Percentiles rank a stretch among this genome's conserved stretches.
Evolutionary conservation across 1,284 basidiomycete species (phyloP).

Genomic region (Cryptococcus hybrid): DNA sequence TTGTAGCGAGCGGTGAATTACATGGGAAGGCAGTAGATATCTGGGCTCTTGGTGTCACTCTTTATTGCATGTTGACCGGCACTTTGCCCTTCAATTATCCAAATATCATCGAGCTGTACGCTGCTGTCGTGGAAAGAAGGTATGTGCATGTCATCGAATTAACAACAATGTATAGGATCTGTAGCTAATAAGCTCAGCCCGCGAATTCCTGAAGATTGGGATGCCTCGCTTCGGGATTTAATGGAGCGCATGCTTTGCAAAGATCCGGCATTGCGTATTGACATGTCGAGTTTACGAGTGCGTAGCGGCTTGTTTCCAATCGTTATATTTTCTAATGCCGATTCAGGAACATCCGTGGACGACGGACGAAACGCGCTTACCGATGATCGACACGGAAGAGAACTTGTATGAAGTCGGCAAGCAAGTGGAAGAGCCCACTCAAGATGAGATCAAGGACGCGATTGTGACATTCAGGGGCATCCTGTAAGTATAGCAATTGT

Average conservation of each 20-base stretch:
- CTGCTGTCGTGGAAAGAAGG: slow-evolving; percentile 52
- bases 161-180: neutral
- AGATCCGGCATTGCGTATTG: slow-evolving; percentile 43
- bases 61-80: slow-evolving; percentile 58
- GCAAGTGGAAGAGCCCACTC: slow-evolving; percentile 50
- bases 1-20: slow-evolving; percentile 18
- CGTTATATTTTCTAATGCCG: neutral
- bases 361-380: slow-evolving; percentile 40
- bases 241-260: slow-evolving; percentile 49
- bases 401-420: slow-evolving; percentile 49
- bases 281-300: slow-evolving; percentile 46
- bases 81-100: slow-evolving; percentile 54
- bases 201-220: slow-evolving; percentile 45
- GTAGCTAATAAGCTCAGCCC: slow-evolving; percentile 23
- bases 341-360: slow-evolving; percentile 51
- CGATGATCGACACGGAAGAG: slow-evolving; percentile 48
- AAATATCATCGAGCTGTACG: slow-evolving; percentile 55
- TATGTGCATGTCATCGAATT: slow-evolving; percentile 22
- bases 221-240: slow-evolving; percentile 39
- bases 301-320: slow-evolving; percentile 8
- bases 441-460: slow-evolving; percentile 48
- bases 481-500: slow-evolving; percentile 34
- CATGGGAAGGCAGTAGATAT: slow-evolving; percentile 57
- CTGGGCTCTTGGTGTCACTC: slow-evolving; percentile 57
- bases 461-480: slow-evolving; percentile 41